Evolutionary conservation across 768 basidiomycete species (phyloP), one percentile per base, ranked within the genome.

Genomic region (Auricularia heimuer): DNA sequence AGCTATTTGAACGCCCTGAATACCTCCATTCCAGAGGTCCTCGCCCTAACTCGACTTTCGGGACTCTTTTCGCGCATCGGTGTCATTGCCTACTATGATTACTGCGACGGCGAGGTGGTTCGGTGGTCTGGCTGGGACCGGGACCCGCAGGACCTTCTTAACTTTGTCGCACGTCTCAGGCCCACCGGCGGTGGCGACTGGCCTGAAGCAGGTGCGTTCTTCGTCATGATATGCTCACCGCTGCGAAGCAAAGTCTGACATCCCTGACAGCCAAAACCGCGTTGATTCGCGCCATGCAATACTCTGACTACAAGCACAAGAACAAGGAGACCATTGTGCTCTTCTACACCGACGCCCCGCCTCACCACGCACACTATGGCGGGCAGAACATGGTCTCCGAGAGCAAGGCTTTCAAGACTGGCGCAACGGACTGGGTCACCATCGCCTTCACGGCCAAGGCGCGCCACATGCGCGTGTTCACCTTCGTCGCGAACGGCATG

Each of bases 341-440:
- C 29, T 72, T 72, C 72, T 72, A 71, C 63, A 67, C 73, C n/a
- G 71, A 73, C 60, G 73, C 73, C 16, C 70, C 72, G 6, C 73
- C 73, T 3, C 73, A 73, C 56, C 71, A 72, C 65, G 29, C 67
- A 62, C 14, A 42, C 65, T 63, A 56, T 61, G 47, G 67, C 65
- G 62, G 33, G 29, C 54, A 64, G 14, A 72, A 73, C 63, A 64
- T 68, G 62, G 64, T 54, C 37, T 47, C 51, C 12, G 71, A 73
- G 61, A 62, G 29, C 14, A 67, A 69, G 36, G 71, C 72, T 4
- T 72, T 71, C 36, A 69, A 70, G 14, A 14, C 65, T 12, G 68
- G 68, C 44, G 69, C 71, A 1, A 69, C 69, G 3, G 73, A 73
- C 65, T 73, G 72, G 73, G 71, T 73, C 34, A 71, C 73, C 36